Evolutionary conservation across 345 rosid genomes (phyloP), one percentile per base, ranked within the genome.

Genomic region (Pistacia atlantica): DNA sequence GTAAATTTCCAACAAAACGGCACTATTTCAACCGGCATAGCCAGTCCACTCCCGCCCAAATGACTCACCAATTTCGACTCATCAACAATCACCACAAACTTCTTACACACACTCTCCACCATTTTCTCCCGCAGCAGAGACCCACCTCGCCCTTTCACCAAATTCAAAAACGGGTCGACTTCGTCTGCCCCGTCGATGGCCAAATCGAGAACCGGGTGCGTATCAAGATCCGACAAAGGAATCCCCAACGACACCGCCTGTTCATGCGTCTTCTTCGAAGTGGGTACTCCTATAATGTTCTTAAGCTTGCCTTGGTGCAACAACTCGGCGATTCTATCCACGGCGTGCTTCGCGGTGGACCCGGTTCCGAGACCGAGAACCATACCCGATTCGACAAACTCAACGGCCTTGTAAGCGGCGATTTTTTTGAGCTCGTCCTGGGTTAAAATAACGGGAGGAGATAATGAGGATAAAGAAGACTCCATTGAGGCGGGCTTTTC

Each of bases 131-230:
- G 77, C 1, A 96, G 84, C 55, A 96, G 78, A 1, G 99, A 93
- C 78, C 98, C 99, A 22, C 99, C 99, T 20, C 98, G 83, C 5
- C 98, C 99, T 71, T 96, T 96, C 8, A 92, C 99, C 55, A 96
- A 83, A 72, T 96, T 92, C 73, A 96, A 90, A 52, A 49, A 59
- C 3, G 91, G 86, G 81, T 93, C 99, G 18, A 96, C 97, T 87
- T 96, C 99, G 46, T 96, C 99, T 5, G 99, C 99, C 11, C 99
- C 99, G 82, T 96, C 99, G 62, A 96, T 96, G 6, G 97, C 95
- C 74, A 96, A 83, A 75, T 96, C 97, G 61, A 96, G 73, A 71
- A 66, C 74, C 8, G 97, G 95, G 54, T 90, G 90, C 7, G 87
- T 77, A 63, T 93, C 94, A 75, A 96, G 93, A 74, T 91, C 95